These are phyloP conservation scores for Lasiodiplodia gonubiensis DNA, from an alignment of 2,329 filamentous ascomycete species.

Conservation along the genomic window DNA sequence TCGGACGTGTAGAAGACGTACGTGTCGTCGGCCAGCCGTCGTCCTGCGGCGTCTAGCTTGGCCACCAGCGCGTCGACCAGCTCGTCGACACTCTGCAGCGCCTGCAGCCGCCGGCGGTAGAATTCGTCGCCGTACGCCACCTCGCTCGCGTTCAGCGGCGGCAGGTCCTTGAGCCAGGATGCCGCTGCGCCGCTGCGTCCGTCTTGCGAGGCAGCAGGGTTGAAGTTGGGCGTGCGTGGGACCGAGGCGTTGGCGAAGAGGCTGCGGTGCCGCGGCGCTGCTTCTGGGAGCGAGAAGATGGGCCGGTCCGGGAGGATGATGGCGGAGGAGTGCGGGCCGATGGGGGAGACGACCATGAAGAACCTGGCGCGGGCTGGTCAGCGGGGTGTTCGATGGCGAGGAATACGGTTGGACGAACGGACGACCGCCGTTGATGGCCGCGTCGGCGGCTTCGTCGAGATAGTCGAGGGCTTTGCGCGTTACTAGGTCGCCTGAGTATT, in stretches of 20 bases:
- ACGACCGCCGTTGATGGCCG: conserved; percentile 60
- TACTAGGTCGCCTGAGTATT: conserved; percentile 65
- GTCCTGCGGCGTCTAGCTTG: conserved; percentile 42
- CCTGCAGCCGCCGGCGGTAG: conserved; percentile 56
- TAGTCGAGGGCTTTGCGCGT: conserved; percentile 64
- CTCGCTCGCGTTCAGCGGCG: conserved; percentile 52
- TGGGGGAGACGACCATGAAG: conserved; percentile 69
- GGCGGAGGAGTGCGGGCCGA: conserved; percentile 63
- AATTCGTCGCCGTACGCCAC: conserved; percentile 61
- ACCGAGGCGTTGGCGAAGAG: conserved; percentile 66
- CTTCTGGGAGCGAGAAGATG: conserved; percentile 59
- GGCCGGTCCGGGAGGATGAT: not conserved
- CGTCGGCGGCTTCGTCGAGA: conserved; percentile 65
- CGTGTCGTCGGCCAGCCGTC: conserved; percentile 53
- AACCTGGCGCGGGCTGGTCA: conserved; percentile 48
- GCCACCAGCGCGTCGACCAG: conserved; percentile 54
- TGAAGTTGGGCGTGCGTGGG: conserved; percentile 69
- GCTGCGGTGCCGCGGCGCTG: conserved; percentile 65
- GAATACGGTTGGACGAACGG: conserved; percentile 36
- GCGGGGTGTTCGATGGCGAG: not conserved
- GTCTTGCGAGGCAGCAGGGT: conserved; percentile 65
- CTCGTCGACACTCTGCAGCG: conserved; percentile 62
- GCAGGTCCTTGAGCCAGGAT: conserved; percentile 53
- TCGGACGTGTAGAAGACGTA: conserved; percentile 49
- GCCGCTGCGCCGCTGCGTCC: conserved; percentile 47